Evolutionary conservation across 306 rosid species (phyloP).

Genomic region (Hippophae gyantsensis): DNA sequence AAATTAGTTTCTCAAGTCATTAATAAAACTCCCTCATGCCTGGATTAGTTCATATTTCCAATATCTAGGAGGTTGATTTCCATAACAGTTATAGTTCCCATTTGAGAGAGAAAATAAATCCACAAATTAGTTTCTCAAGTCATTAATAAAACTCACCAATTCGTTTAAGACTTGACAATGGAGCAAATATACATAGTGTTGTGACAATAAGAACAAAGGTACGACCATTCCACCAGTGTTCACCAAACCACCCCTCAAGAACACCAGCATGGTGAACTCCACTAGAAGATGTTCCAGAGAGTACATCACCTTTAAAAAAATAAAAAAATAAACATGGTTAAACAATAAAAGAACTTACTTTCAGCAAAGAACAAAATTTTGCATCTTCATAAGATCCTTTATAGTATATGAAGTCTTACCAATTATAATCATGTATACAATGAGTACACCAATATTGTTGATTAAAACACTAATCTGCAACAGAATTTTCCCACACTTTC

Average conservation of each 20-base stretch:
- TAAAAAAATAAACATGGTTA: no score
- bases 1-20: background rate
- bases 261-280: conserved; percentile 46
- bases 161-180: conserved; percentile 49
- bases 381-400: no score
- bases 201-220: conserved; percentile 36
- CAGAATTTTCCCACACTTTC: conserved; percentile 38
- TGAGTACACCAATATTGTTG: conserved; percentile 62
- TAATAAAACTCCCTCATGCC: background rate
- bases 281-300: conserved; percentile 48
- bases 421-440: conserved; percentile 71
- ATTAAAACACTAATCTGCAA: conserved; percentile 46
- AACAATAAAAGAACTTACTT: no score
- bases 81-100: no score
- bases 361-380: no score
- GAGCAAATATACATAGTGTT: conserved; percentile 39
- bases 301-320: conserved; percentile 45
- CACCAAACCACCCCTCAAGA: conserved; percentile 64
- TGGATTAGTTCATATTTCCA: no score
- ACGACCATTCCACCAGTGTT: conserved; percentile 55
- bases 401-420: conserved; percentile 20
- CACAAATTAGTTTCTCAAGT: background rate
- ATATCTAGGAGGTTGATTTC: no score
- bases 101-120: no score
- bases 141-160: conserved; percentile 31